Evolutionary conservation across 257 asterid species (phyloP).

Genomic region (Rauvolfia tetraphylla): DNA sequence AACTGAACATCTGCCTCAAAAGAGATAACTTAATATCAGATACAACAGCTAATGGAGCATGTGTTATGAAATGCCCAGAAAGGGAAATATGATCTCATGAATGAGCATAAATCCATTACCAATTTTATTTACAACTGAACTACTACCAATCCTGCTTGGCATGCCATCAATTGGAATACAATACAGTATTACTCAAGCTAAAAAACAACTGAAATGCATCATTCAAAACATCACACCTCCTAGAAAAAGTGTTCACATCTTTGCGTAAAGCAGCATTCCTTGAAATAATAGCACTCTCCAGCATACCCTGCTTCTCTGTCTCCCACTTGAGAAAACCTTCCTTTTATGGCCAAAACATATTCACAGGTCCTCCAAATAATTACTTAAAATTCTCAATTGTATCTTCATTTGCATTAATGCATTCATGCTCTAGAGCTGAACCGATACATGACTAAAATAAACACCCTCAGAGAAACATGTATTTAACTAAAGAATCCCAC

Average conservation of each 20-base stretch:
- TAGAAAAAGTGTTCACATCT: not conserved
- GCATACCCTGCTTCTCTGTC: not conserved
- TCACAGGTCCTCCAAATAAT: too few species aligned
- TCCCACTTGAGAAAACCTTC: not conserved
- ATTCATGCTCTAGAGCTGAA: not conserved
- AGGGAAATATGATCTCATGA: not conserved
- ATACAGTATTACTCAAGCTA: not conserved
- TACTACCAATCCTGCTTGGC: not conserved
- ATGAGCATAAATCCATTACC: not conserved
- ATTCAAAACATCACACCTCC: not conserved
- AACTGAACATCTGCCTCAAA: slow-evolving; percentile 68
- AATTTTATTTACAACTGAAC: not conserved
- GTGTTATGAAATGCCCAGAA: not conserved
- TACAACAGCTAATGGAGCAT: not conserved
- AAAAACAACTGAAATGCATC: not conserved
- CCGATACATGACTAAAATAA: not conserved
- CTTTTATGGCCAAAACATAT: not conserved
- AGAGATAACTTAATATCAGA: slow-evolving; percentile 12
- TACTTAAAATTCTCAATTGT: not conserved
- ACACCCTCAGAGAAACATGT: not conserved
- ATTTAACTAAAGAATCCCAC: not conserved
- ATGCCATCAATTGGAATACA: not conserved
- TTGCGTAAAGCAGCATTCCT: not conserved
- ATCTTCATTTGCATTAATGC: not conserved
- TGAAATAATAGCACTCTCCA: not conserved